Base-by-base conservation (phyloP, 768 basidiomycete genomes). In the Pleurotus tuoliensis region DNA sequence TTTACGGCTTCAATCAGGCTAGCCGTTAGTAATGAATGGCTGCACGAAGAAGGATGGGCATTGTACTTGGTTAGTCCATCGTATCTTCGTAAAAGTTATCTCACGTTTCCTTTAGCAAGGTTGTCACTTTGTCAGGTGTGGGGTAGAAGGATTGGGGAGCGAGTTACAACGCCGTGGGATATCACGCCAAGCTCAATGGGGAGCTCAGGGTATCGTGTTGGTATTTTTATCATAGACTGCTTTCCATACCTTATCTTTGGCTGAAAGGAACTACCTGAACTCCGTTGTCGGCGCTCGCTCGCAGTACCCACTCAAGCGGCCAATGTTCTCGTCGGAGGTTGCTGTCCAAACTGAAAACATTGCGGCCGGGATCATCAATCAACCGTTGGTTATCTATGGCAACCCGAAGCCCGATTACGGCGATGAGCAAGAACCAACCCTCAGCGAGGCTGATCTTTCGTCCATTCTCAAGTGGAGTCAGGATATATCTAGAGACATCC, bases 391-490 rank as follows among this genome's bases (percentile, higher is more conserved):
- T 43, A 50, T 61, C n/a, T 68, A 71, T 55, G 71, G 64, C 57
- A 63, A 65, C 20, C 61, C 62, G 38, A 76, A 67, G 58, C 54
- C 65, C 38, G 73, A 76, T 46, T 61, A 67, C 13, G 73, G 73
- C 3, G 81, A 82, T 43, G 80, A 82, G 49, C 81, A 82, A 59
- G 83, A 84, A 50, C 77, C 79, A 1, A 79, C 76, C n/a, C 64
- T 87, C 38, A 76, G 76, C 58, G 84, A 85, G 13, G 73, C 80
- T 47, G 84, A 88, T 64, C 70, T 88, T 11, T 82, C 82, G 20
- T 82, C 85, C 0, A 87, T 90, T 49, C 73, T 89, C 30, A 86
- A 83, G 62, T 87, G 86, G 82, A 87, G 84, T 62, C 86, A 87
- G 65, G 83, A 86, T 54, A 87, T 90, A 12, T 86, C 87, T 0